Conservation (phyloP, 495 filamentous ascomycete genomes). For the Aspergillus conjunctus region DNA sequence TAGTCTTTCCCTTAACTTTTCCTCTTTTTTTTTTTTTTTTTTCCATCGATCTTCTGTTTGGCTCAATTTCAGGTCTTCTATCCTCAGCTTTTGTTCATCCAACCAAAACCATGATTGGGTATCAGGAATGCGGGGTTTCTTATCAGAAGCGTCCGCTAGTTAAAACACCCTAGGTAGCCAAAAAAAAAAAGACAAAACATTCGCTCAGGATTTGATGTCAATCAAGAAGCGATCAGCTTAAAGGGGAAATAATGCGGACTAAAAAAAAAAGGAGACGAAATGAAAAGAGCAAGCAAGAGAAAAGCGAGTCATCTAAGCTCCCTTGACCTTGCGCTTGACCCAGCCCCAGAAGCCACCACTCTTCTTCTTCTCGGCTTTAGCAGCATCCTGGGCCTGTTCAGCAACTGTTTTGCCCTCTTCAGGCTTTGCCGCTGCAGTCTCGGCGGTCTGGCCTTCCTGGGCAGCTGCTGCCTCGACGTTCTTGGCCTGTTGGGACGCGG, state of each 20-base stretch:
- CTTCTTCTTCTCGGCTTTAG: conserved; percentile 28
- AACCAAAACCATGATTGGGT: conserved; percentile 19
- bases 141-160: conserved; percentile 8
- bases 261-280: neutral
- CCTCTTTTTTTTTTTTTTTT: conserved; percentile 4
- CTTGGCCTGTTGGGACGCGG: conserved; percentile 11
- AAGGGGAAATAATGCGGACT: neutral
- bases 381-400: conserved; percentile 19
- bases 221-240: conserved; percentile 1
- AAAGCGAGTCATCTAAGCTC: conserved; percentile 8
- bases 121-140: conserved; percentile 29
- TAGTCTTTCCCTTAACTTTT: conserved; percentile 7
- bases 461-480: conserved; percentile 10
- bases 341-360: conserved; percentile 31
- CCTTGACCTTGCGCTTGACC: conserved; percentile 39
- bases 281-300: neutral
- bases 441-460: conserved; percentile 14
- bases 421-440: conserved; percentile 14
- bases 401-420: conserved; percentile 20
- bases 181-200: conserved; percentile 13
- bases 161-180: conserved; percentile 17
- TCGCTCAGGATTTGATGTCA: neutral
- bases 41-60: conserved; percentile 7
- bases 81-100: conserved; percentile 11
- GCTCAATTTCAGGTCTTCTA: neutral